Percentiles rank a stretch among this genome's conserved stretches.
Evolutionary conservation across 192 early-diverging fungal genomes (phyloP).

Genomic region (Podila epigama): DNA sequence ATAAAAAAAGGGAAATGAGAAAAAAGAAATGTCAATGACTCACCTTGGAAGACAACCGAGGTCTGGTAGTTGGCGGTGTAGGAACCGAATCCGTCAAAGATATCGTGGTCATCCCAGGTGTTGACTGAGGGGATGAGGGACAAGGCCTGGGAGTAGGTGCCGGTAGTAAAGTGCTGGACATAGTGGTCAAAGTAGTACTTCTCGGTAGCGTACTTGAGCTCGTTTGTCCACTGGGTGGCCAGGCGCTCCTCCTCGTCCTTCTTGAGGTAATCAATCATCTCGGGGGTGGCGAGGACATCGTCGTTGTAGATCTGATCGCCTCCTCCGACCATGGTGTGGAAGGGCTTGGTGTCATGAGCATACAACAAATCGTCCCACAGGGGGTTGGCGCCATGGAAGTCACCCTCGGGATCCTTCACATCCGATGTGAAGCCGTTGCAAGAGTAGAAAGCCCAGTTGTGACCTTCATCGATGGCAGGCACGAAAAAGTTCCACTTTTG

Average conservation of each 20-base stretch:
- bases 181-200: slow-evolving; percentile 79
- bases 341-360: slow-evolving; percentile 66
- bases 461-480: slow-evolving; percentile 54
- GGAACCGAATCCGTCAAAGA: slow-evolving; percentile 88
- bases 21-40: too few species aligned
- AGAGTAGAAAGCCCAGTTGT: slow-evolving; percentile 75
- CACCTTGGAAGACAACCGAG: slow-evolving; percentile 74
- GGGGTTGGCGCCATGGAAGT: slow-evolving; percentile 56
- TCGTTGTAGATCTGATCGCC: slow-evolving; percentile 82
- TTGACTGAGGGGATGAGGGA: slow-evolving; percentile 78
- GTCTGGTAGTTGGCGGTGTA: slow-evolving; percentile 80
- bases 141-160: slow-evolving; percentile 66
- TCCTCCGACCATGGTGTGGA: slow-evolving; percentile 76
- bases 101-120: slow-evolving; percentile 89
- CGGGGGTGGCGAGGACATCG: slow-evolving; percentile 47
- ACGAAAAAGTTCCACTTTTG: slow-evolving; percentile 55
- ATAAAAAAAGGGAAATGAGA: background rate
- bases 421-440: slow-evolving; percentile 78
- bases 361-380: slow-evolving; percentile 75
- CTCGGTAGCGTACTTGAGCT: slow-evolving; percentile 36
- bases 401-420: slow-evolving; percentile 54
- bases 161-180: slow-evolving; percentile 63
- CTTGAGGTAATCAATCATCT: slow-evolving; percentile 26
- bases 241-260: slow-evolving; percentile 20
- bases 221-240: slow-evolving; percentile 19